Conservation (phyloP, 108 stramenopile species). For the Cyclotella choctawhatcheeana region DNA sequence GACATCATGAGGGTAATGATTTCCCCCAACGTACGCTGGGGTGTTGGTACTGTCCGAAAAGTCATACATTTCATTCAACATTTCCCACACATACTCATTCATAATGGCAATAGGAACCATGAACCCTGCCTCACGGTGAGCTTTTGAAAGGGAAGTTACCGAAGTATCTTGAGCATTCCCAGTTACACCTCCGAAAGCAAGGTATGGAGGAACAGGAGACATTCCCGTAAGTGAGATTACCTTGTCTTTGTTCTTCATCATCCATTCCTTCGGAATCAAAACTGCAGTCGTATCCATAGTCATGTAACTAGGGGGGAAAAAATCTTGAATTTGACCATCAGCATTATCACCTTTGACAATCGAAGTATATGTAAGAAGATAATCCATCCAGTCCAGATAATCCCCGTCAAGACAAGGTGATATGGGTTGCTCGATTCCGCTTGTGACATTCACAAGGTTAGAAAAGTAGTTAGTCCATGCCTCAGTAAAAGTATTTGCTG, state of each 20-base stretch:
- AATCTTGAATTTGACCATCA: background rate
- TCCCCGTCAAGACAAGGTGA: background rate
- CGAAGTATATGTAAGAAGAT: background rate
- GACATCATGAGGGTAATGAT: background rate
- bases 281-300: background rate
- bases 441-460: background rate
- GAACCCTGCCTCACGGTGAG: background rate
- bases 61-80: background rate
- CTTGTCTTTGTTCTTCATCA: background rate
- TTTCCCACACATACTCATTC: background rate
- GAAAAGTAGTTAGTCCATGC: background rate
- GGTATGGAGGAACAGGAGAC: background rate
- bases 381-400: background rate
- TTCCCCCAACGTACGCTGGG: background rate
- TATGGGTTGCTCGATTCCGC: background rate
- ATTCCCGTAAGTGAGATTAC: too few species aligned
- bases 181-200: background rate
- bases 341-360: background rate
- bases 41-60: background rate
- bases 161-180: background rate
- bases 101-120: background rate
- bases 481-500: background rate
- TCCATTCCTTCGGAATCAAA: background rate
- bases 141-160: background rate
- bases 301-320: background rate